Conservation (phyloP, 2,329 filamentous ascomycete species). For the Colletotrichum sp. region DNA sequence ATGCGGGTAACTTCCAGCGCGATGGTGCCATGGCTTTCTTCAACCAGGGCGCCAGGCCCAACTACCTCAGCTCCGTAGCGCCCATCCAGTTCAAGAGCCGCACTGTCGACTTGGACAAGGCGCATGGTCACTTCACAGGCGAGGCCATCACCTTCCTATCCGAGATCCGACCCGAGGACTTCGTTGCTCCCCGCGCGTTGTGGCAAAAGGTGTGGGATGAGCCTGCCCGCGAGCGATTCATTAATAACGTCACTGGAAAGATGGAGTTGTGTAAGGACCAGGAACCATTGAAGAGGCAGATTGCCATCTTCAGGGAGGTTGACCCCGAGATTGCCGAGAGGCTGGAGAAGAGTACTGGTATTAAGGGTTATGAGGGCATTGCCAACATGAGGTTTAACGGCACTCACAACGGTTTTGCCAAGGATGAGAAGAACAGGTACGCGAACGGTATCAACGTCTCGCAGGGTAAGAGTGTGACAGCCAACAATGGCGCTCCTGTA, state of each 20-base stretch:
- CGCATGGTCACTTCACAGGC: constrained; percentile 42
- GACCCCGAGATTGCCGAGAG: constrained; percentile 61
- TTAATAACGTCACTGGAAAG: constrained; percentile 65
- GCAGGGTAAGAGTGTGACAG: background rate
- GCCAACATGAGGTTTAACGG: constrained; percentile 61
- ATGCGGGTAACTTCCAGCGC: constrained; percentile 68
- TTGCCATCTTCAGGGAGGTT: constrained; percentile 69
- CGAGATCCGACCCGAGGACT: constrained; percentile 42
- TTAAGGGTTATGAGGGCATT: constrained; percentile 66
- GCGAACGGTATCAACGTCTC: constrained; percentile 53
- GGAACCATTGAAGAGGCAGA: constrained; percentile 68
- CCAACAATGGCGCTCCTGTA: background rate
- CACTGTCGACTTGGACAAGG: constrained; percentile 39
- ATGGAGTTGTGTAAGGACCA: constrained; percentile 63
- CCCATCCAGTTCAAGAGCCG: constrained; percentile 39
- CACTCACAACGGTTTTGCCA: constrained; percentile 65
- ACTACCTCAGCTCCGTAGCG: constrained; percentile 27
- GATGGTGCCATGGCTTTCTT: constrained; percentile 67
- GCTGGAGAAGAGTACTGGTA: constrained; percentile 66
- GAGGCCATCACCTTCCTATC: constrained; percentile 42
- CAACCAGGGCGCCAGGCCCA: constrained; percentile 19
- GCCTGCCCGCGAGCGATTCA: constrained; percentile 60
- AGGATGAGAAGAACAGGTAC: constrained; percentile 44
- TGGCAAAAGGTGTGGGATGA: constrained; percentile 69
- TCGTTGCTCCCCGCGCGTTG: constrained; percentile 56